phyloP scores from a whole-genome alignment of 2,329 filamentous ascomycete genomes.

The Talaromyces sp. region DNA sequence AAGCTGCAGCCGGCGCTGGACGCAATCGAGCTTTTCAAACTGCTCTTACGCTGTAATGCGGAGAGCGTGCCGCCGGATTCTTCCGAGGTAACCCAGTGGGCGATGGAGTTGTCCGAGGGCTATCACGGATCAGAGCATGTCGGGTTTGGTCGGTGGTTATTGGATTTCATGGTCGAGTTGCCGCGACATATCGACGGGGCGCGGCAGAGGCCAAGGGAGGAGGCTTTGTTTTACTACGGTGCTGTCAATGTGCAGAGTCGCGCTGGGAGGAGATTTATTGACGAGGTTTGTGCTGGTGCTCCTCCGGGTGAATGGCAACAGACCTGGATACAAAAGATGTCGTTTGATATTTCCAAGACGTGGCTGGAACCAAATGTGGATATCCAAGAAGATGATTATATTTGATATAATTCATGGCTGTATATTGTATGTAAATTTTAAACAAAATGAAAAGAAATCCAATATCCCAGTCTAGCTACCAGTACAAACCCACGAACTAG shows the following conservation, averaged over 20 bases:
- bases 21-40: slow-evolving; percentile 20
- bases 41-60: slow-evolving; percentile 32
- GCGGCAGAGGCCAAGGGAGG: slow-evolving; percentile 11
- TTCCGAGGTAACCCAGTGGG: slow-evolving; percentile 32
- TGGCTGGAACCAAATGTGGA: neutral
- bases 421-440: neutral
- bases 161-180: slow-evolving; percentile 29
- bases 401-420: neutral
- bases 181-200: slow-evolving; percentile 19
- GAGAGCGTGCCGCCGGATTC: slow-evolving; percentile 34
- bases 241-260: slow-evolving; percentile 16
- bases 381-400: neutral
- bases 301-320: slow-evolving; percentile 7
- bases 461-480: neutral
- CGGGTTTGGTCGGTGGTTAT: slow-evolving; percentile 29
- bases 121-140: slow-evolving; percentile 4
- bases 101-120: slow-evolving; percentile 18
- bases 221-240: slow-evolving; percentile 23
- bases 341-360: slow-evolving; percentile 12
- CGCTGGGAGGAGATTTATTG: slow-evolving; percentile 19
- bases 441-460: neutral
- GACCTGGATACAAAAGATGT: slow-evolving; percentile 23
- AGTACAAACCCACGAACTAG: neutral
- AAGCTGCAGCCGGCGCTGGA: slow-evolving; percentile 16
- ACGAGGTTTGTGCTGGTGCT: slow-evolving; percentile 17